phyloP scores from a whole-genome alignment of 257 asterid genomes.

The Przewalskia tangutica region DNA sequence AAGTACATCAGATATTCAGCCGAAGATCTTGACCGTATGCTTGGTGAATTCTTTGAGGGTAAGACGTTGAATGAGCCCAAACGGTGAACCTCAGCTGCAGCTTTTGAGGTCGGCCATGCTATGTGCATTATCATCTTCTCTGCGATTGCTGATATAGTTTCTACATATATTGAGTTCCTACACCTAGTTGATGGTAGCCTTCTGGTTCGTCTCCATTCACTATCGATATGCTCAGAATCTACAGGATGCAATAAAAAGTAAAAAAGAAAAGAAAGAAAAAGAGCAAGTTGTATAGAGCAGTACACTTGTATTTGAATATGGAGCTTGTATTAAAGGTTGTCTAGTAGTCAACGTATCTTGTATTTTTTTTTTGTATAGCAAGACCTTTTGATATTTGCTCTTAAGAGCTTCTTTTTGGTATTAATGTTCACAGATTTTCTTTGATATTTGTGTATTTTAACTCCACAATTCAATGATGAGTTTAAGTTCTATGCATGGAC shows the following conservation, averaged over 20 bases:
- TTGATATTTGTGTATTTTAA: neutral
- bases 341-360: neutral
- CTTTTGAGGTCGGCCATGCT: neutral
- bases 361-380: neutral
- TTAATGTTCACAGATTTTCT: neutral
- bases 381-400: neutral
- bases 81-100: slow-evolving; percentile 34
- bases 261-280: neutral
- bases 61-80: slow-evolving; percentile 72
- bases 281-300: neutral
- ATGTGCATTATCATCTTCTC: neutral
- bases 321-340: neutral
- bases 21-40: slow-evolving; percentile 99
- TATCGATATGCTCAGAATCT: neutral
- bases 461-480: neutral
- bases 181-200: neutral
- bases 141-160: neutral
- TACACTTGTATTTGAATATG: neutral
- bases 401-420: neutral
- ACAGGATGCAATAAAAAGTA: neutral
- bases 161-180: neutral
- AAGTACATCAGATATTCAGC: slow-evolving; percentile 89
- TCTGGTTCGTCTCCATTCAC: neutral
- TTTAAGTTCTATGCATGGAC: neutral
- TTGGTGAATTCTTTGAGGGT: slow-evolving; percentile 95